Evolutionary conservation across 2,329 filamentous ascomycete genomes (phyloP), one percentile per base, ranked within the genome.

Genomic region (Alternaria sp.): DNA sequence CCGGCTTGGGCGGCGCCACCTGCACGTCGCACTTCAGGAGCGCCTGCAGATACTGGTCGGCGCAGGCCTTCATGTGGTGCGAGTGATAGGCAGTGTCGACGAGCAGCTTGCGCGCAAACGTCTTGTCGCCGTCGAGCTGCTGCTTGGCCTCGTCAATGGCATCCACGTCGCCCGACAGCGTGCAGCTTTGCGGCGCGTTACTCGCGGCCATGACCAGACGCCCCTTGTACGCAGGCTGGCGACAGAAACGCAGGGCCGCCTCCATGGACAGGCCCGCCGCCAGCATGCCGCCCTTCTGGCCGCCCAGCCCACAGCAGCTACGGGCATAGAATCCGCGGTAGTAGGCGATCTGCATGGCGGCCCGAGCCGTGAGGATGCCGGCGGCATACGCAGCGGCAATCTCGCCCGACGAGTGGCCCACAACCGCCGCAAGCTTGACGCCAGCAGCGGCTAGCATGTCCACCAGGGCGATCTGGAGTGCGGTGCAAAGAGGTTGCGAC

Each of bases 331-430:
- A 31, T 2, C 67, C 68, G 1, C 68, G 61, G 17, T 63, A 66
- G 49, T 71, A 71, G 2, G 66, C 66, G 40, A 70, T 50, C 5
- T 51, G 37, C n/a, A 71, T 62, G 1, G 69, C 69, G 24, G 66
- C 58, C 0, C 11, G 6, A 5, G 42, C 51, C 2, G 60, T 67
- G 2, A 63, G 7, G 39, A 36, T 62, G 4, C 74, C 76, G 10
- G 71, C 70, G 5, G 69, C 72, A 33, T 79, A 77, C 2, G 75
- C 67, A 2, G 78, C 77, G 0, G 75, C 78, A 6, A 78, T 77
- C 51, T 80, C 79, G 2, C 79, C 79, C 7, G 78, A 73, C 0
- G 77, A 79, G 49, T 80, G 79, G 5, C 79, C 79, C 7, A 80
- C 72, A 3, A 80, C 69, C 0, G 74, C 75, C 9, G 61, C 17